These are phyloP conservation scores for Pluteus cervinus DNA, from an alignment of 768 basidiomycete species.

Conservation along the genomic window DNA sequence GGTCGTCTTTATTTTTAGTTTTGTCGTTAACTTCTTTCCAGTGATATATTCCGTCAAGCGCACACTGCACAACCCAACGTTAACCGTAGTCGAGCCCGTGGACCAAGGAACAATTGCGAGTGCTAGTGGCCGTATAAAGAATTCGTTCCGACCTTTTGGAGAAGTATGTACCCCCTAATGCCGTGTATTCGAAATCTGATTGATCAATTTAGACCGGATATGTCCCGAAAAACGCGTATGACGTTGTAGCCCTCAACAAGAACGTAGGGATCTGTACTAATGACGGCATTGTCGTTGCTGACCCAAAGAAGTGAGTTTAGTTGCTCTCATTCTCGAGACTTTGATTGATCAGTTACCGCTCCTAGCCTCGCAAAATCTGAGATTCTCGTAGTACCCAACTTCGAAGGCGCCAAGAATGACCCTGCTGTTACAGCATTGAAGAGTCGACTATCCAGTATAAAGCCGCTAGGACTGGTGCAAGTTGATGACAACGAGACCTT, in stretches of 20 bases:
- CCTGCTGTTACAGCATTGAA: constrained; percentile 48
- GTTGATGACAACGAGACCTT: constrained; percentile 51
- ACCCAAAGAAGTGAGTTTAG: constrained; percentile 57
- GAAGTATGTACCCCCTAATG: constrained; percentile 38
- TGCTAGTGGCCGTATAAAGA: constrained; percentile 28
- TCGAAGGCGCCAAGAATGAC: constrained; percentile 33
- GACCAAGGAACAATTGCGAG: constrained; percentile 29
- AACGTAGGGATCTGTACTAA: constrained; percentile 62
- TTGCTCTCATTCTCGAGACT: background rate
- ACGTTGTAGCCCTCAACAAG: constrained; percentile 53
- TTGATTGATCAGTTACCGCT: background rate
- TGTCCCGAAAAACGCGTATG: constrained; percentile 65
- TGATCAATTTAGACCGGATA: constrained; percentile 50
- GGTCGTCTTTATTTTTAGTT: background rate
- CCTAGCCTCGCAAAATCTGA: constrained; percentile 34
- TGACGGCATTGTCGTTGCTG: constrained; percentile 58
- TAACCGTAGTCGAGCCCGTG: constrained; percentile 58
- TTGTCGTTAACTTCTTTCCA: constrained; percentile 17
- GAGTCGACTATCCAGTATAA: constrained; percentile 46
- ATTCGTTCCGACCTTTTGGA: constrained; percentile 58
- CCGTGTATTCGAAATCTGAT: too few relatives aligned
- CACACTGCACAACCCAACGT: constrained; percentile 45
- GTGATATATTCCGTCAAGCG: constrained; percentile 68
- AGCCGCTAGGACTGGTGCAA: constrained; percentile 63
- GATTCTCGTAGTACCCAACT: constrained; percentile 54